Evolutionary conservation across 2,329 filamentous ascomycete species (phyloP).

Genomic region (Hypoxylon sp.): DNA sequence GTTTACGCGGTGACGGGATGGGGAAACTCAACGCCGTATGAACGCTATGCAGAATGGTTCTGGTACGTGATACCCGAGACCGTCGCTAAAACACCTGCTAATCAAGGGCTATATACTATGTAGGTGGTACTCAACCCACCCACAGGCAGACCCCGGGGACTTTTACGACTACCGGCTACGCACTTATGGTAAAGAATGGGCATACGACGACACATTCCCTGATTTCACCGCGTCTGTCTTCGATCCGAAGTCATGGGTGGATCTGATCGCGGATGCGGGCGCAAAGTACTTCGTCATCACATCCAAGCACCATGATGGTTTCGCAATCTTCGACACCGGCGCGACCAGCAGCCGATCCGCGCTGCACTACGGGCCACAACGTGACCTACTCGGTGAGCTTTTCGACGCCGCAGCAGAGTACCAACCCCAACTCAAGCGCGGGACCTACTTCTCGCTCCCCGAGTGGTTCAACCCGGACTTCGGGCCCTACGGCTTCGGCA

Average conservation of each 20-base stretch:
- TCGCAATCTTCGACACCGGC: slow-evolving; percentile 61
- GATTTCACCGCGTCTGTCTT: slow-evolving; percentile 67
- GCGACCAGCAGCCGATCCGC: slow-evolving; percentile 59
- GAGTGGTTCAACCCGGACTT: slow-evolving; percentile 67
- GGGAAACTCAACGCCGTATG: slow-evolving; percentile 62
- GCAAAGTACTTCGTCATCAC: slow-evolving; percentile 64
- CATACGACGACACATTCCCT: slow-evolving; percentile 70
- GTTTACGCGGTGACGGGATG: slow-evolving; percentile 70
- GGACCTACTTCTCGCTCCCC: slow-evolving; percentile 65
- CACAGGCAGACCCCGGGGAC: slow-evolving; percentile 59
- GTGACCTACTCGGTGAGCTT: slow-evolving; percentile 61
- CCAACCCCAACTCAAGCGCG: slow-evolving; percentile 61
- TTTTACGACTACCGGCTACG: slow-evolving; percentile 65
- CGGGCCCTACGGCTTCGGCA: slow-evolving; percentile 60
- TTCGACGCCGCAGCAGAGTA: slow-evolving; percentile 60
- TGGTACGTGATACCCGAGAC: slow-evolving; percentile 61
- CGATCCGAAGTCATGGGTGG: slow-evolving; percentile 63
- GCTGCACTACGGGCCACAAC: slow-evolving; percentile 59
- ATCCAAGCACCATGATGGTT: slow-evolving; percentile 65
- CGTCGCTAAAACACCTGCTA: background rate
- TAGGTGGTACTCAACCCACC: slow-evolving; percentile 56
- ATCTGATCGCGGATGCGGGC: slow-evolving; percentile 57
- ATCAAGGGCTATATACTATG: background rate
- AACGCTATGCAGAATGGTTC: slow-evolving; percentile 63
- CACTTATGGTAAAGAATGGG: slow-evolving; percentile 65